Percentiles rank a stretch among this genome's conserved stretches.
Conservation (phyloP, 208 protist genomes). For the Wallacemonas sp. region DNA sequence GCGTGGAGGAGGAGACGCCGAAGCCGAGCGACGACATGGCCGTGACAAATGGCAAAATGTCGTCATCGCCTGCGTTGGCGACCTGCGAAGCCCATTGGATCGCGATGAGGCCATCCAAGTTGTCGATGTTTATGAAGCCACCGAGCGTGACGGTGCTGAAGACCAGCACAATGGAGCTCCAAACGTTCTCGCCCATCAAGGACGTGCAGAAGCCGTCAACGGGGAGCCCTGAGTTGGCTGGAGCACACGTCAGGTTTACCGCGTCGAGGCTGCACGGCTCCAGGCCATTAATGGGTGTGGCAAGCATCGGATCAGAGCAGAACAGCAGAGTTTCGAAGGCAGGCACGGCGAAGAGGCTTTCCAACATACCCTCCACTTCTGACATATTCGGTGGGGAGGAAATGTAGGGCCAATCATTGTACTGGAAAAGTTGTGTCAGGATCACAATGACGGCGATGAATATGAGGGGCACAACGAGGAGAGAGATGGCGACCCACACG, state of each 20-base stretch:
- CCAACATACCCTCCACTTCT: background rate
- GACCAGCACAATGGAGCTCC: constrained; percentile 20
- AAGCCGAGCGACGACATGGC: constrained; percentile 35
- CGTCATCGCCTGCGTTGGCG: constrained; percentile 18
- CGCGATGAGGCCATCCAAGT: constrained; percentile 54
- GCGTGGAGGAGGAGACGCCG: constrained; percentile 38
- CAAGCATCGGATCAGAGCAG: background rate
- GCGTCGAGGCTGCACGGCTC: background rate
- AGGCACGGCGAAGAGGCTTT: background rate
- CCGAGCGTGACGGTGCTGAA: constrained; percentile 31
- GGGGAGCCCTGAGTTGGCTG: background rate
- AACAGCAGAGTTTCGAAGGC: background rate
- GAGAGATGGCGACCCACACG: background rate
- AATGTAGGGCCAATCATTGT: background rate
- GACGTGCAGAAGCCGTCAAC: background rate
- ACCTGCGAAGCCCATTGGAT: constrained; percentile 72
- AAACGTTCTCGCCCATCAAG: background rate
- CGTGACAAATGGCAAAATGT: constrained; percentile 26
- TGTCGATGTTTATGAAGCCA: constrained; percentile 28
- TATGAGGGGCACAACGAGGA: constrained; percentile 7
- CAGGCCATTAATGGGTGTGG: background rate
- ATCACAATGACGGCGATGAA: constrained; percentile 11
- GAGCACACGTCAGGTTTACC: background rate
- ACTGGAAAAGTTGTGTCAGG: constrained; percentile 8
- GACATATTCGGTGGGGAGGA: background rate